Evolutionary conservation across 2,329 filamentous ascomycete genomes (phyloP), one percentile per base, ranked within the genome.

Genomic region (Allantophomopsis cytisporea): DNA sequence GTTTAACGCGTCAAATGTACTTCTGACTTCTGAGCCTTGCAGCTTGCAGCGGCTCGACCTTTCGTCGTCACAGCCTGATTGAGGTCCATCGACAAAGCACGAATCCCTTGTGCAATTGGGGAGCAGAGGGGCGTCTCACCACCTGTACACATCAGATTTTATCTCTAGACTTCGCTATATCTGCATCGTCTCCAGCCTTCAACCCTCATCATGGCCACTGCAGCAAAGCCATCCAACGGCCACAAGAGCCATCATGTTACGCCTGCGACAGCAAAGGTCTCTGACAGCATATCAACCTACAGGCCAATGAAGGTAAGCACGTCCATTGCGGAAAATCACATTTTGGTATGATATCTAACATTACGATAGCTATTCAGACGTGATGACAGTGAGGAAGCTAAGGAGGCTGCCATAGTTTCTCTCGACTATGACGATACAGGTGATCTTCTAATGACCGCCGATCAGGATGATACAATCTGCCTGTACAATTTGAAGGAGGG

Each of bases 361-460:
- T 8, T 45, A 39, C 51, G 48, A 49, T 31, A 77, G 69, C 69
- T 79, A 14, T 80, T 83, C 49, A 66, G 65, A 35, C 68, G 74
- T 42, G 67, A 34, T 44, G 35, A 40, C 34, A 34, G 31, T 13
- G 15, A 45, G 18, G 32, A 40, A 11, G 35, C 31, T 18, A 31
- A 43, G 8, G 64, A 68, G 38, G 75, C 79, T 4, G 70, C 78
- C 47, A 76, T 95, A 43, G 82, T 91, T 7, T 96, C 89, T 2
- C 75, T 98, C 51, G 89, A 98, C 64, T 98, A 94, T 57, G 88
- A 96, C 60, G 88, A 96, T 63, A 82, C 84, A 34, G 91, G 91
- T 58, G 87, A 95, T 59, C 83, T 89, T 37, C 73, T 93, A 43
- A 86, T 98, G 61, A 84, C 88, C 0, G 85, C 87, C 5, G 84